Evolutionary conservation across 306 rosid genomes (phyloP).

Genomic region (Quercus gilva): DNA sequence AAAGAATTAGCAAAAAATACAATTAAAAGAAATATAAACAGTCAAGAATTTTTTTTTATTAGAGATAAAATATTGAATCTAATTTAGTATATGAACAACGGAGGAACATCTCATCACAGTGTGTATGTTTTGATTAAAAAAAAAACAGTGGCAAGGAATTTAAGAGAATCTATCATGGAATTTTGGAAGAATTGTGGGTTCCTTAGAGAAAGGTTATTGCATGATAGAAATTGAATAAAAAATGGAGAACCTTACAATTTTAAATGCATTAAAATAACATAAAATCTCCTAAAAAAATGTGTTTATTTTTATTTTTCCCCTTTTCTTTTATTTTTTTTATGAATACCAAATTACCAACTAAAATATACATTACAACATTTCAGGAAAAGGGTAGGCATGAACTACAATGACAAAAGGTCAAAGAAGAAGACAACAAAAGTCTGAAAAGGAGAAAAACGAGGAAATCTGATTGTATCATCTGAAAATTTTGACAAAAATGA

Average conservation of each 20-base stretch:
- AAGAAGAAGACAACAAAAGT: neutral
- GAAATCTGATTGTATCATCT: neutral
- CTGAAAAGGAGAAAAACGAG: neutral
- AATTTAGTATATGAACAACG: neutral
- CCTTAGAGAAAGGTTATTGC: neutral
- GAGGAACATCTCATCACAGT: neutral
- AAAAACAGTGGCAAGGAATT: neutral
- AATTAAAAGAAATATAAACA: neutral
- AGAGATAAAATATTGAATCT: neutral
- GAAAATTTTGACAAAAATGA: conserved; percentile 10
- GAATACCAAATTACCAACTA: neutral
- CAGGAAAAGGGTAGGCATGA: neutral
- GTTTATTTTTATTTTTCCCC: no score
- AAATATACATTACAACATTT: conserved; percentile 1
- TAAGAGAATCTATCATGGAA: neutral
- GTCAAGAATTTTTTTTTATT: neutral
- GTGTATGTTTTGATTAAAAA: neutral
- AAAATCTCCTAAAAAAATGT: neutral
- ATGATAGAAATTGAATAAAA: neutral
- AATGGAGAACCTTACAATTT: neutral
- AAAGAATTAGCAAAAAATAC: neutral
- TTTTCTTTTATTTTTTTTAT: neutral
- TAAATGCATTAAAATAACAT: neutral
- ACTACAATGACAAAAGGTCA: neutral
- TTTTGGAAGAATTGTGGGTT: neutral